Base-by-base conservation (phyloP, 371 early-diverging fungal species). In the Rhizomucor pusillus region DNA sequence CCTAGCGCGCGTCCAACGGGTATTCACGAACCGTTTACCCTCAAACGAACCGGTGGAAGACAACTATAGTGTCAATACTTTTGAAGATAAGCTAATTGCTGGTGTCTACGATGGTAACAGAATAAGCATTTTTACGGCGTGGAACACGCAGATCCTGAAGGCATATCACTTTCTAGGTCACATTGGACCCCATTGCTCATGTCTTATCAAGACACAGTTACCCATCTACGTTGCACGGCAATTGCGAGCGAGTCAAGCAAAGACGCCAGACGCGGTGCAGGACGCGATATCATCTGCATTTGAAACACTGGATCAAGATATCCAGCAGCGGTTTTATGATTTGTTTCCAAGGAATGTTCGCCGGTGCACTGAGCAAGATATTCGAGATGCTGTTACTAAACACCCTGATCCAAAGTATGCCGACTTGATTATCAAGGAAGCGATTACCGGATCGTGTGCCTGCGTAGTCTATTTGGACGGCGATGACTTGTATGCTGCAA, bases 371-470 rank as follows among this genome's bases (percentile, higher is more conserved):
- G 54, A 80, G 56, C 57, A 71, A 52, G 65, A 79, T 64, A 54
- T 75, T 56, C 68, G 68, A 55, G 43, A 63, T 43, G 70, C 72
- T 59, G 43, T 68, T 59, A 56, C 71, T 52, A 59, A 57, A 40
- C 66, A 74, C 19, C 65, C 69, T 11, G 54, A 71, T 39, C 71
- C 62, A 19, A 54, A 40, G 10, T 61, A 52, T 1, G 67, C 77
- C 1, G 62, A 68, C 16, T 54, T 50, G 18, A 69, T 66, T 16
- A 71, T 75, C 35, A 61, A 67, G 23, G 74, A 73, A 39, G 91
- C 91, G 0, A 67, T 88, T 14, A 60, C 87, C 12, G 94, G 94
- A 1, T 82, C 91, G 1, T 92, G 92, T 59, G 91, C 91, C 3
- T 66, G 91, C 48, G 65, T 88, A 23, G 89, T 90, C 0, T 88